These are phyloP conservation scores for Rhodotorula toruloides DNA, from an alignment of 768 basidiomycete species.

Conservation along the genomic window DNA sequence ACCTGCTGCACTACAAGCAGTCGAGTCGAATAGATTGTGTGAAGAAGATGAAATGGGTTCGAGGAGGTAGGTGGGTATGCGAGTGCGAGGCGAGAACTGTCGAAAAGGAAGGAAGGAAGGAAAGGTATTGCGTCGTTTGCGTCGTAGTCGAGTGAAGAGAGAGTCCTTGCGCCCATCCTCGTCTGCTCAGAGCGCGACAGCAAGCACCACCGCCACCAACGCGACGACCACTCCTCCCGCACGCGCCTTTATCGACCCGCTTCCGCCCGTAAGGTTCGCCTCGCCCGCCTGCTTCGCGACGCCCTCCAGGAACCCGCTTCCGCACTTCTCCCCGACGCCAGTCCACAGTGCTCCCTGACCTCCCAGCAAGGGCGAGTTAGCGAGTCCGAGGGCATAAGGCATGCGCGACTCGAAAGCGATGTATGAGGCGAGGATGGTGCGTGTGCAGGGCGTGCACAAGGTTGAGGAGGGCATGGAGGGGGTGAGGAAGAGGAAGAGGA, in stretches of 20 bases:
- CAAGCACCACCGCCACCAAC: not conserved
- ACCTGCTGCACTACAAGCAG: too few species aligned
- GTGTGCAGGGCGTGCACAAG: slow-evolving; percentile 79
- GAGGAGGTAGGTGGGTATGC: too few species aligned
- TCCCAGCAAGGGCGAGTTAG: slow-evolving; percentile 59
- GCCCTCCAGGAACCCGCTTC: slow-evolving; percentile 51
- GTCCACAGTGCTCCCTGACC: slow-evolving; percentile 65
- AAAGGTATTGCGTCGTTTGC: too few species aligned
- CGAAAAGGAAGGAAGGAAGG: too few species aligned
- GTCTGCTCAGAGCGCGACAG: not conserved
- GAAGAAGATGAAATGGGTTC: too few species aligned
- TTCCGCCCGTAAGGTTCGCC: slow-evolving; percentile 30
- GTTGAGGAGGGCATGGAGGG: slow-evolving; percentile 51
- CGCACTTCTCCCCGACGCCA: slow-evolving; percentile 62
- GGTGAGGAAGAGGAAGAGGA: slow-evolving; percentile 74
- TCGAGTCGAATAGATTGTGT: too few species aligned
- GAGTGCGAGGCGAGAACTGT: too few species aligned
- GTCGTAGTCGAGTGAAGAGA: too few species aligned
- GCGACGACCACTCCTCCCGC: not conserved
- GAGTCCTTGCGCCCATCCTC: too few species aligned
- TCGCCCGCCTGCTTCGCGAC: slow-evolving; percentile 33
- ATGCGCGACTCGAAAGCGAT: slow-evolving; percentile 64
- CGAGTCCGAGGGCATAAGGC: slow-evolving; percentile 69
- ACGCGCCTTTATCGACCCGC: not conserved
- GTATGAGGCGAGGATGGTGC: slow-evolving; percentile 68